Evolutionary conservation across 2,329 filamentous ascomycete genomes (phyloP), one percentile per base, ranked within the genome.

Genomic region (Fusarium multiceps): DNA sequence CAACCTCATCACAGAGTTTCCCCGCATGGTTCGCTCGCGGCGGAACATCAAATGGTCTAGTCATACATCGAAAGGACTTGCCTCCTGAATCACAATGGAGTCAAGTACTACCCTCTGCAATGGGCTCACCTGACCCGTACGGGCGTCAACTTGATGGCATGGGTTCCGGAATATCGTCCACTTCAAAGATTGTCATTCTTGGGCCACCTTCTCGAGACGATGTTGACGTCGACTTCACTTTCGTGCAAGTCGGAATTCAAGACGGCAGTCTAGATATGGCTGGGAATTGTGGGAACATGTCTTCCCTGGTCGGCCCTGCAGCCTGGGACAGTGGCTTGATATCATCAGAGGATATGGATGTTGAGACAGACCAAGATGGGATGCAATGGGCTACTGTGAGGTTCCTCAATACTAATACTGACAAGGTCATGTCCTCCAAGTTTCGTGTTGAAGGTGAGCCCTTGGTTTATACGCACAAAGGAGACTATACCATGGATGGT

Each of bases 201-300:
- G 86, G 85, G 4, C 80, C 81, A 1, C 83, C 88, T 4, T 75
- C 78, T 28, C 80, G 82, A 18, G 63, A 77, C 1, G 84, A 83
- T 27, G 85, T 84, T 0, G 87, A 92, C 68, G 82, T 93, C 14
- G 88, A 92, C 63, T 93, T 90, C 74, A 93, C 90, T 0, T 93
- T 93, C 75, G 87, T 90, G 3, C 88, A 90, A 41, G 81, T 93
- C 9, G 90, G 90, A 4, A 86, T 93, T 56, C 85, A 86, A 55
- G 84, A 90, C 70, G 81, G 81, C 7, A 79, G 82, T 32, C 83
- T 93, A 4, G 91, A 93, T 73, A 85, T 88, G 72, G 88, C 89
- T 0, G 88, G 90, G 25, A 93, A 93, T 72, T 93, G 91, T 75
- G 91, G 91, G n/a, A 93, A 93, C 76, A 91, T 93, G 89, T 88